Evolutionary conservation across 352 stramenopile genomes (phyloP).

Genomic region (Phytophthora citrophthora): DNA sequence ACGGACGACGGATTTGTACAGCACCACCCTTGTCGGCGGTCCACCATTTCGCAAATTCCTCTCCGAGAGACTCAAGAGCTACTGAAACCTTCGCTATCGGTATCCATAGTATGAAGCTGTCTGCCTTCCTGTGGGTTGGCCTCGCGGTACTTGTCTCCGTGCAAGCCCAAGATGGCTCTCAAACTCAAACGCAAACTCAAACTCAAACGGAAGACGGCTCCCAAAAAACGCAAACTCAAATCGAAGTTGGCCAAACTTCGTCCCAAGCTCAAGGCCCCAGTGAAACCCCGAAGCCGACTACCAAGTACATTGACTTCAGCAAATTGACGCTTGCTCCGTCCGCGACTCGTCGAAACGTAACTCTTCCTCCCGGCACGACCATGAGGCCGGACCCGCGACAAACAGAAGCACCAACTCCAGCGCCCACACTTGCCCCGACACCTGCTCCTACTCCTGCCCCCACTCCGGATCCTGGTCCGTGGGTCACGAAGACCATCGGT

Average conservation of each 20-base stretch:
- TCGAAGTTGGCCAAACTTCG: background rate
- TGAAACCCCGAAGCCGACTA: slow-evolving; percentile 2
- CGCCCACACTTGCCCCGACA: background rate
- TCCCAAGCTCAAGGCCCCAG: background rate
- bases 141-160: background rate
- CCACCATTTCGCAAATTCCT: slow-evolving; percentile 5
- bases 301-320: slow-evolving; percentile 12
- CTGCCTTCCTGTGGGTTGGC: slow-evolving; percentile 1
- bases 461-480: slow-evolving; percentile 5
- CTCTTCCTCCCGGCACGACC: background rate
- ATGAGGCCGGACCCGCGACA: background rate
- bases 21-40: background rate
- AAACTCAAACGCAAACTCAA: background rate
- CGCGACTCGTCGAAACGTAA: background rate
- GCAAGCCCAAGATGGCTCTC: slow-evolving; percentile 4
- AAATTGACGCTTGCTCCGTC: slow-evolving; percentile 3
- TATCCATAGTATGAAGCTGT: slow-evolving; percentile 2
- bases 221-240: slow-evolving; percentile 7
- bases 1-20: background rate
- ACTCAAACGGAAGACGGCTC: background rate
- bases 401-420: background rate
- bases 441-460: background rate
- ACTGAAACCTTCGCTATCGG: too few relatives aligned
- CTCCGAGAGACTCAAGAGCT: background rate
- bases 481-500: slow-evolving; percentile 1